Evolutionary conservation across 192 early-diverging fungal genomes (phyloP).

Genomic region (Ramicandelaber brevisporus): DNA sequence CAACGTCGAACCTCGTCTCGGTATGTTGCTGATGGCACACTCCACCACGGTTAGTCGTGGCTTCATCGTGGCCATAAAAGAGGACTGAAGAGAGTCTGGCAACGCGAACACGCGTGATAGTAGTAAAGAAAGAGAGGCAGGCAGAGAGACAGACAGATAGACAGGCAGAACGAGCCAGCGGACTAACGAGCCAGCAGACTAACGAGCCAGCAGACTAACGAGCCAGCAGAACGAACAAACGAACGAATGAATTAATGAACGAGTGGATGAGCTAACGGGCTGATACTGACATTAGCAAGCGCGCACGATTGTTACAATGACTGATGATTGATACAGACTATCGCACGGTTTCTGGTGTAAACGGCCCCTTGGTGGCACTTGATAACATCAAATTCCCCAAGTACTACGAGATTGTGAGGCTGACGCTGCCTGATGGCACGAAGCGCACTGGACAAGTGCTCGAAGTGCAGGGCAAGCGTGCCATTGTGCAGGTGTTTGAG

Average conservation of each 20-base stretch:
- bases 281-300: too few species aligned
- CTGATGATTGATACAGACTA: slow-evolving; percentile 38
- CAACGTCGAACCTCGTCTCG: slow-evolving; percentile 57
- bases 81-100: not conserved
- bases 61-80: not conserved
- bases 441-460: slow-evolving; percentile 89
- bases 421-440: slow-evolving; percentile 90
- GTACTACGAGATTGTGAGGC: slow-evolving; percentile 88
- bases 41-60: not conserved
- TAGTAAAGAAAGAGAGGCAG: too few species aligned
- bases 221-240: too few species aligned
- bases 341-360: slow-evolving; percentile 88
- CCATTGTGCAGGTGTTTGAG: slow-evolving; percentile 95
- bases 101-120: not conserved
- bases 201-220: too few species aligned
- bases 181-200: too few species aligned
- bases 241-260: too few species aligned
- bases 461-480: slow-evolving; percentile 88
- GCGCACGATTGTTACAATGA: slow-evolving; percentile 1
- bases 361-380: slow-evolving; percentile 93
- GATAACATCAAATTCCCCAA: slow-evolving; percentile 98
- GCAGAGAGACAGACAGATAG: too few species aligned
- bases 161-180: too few species aligned
- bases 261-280: too few species aligned
- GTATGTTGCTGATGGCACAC: slow-evolving; percentile 15